A percentile compares a stretch with the other conserved stretches of the same genome.
These are phyloP conservation scores for Apiospora marii DNA, from an alignment of 2,329 filamentous ascomycete species.

Conservation along the genomic window DNA sequence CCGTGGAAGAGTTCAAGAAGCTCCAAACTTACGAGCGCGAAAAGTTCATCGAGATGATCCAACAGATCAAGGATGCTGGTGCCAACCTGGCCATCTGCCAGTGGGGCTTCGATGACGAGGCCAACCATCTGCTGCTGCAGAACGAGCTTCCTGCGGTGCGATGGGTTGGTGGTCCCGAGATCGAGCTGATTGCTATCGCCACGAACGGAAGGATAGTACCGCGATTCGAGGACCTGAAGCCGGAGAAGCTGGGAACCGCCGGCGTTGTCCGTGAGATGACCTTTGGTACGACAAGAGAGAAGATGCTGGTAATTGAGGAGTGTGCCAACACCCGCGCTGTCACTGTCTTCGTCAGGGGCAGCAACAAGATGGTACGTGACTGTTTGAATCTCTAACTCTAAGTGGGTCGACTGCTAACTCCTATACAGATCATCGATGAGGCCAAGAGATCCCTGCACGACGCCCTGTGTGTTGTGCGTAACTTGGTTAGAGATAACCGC, in stretches of 20 bases:
- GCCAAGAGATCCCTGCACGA: conserved; percentile 97
- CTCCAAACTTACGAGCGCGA: conserved; percentile 93
- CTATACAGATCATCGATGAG: conserved; percentile 89
- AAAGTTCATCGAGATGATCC: conserved; percentile 98
- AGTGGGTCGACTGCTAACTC: not conserved
- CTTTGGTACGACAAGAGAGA: conserved; percentile 96
- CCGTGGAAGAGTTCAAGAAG: conserved; percentile 98
- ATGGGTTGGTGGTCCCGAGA: conserved; percentile 98
- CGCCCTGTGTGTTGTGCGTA: conserved; percentile 95
- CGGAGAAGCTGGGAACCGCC: conserved; percentile 89
- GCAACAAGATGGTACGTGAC: conserved; percentile 93
- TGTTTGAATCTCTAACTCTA: not conserved
- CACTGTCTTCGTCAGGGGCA: conserved; percentile 93
- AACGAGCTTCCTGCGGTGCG: conserved; percentile 94
- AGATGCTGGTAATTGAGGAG: conserved; percentile 99
- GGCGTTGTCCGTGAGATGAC: conserved; percentile 93
- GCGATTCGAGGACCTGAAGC: conserved; percentile 90
- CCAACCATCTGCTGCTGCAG: conserved; percentile 95
- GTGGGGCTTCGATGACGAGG: conserved; percentile 99
- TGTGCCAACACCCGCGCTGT: conserved; percentile 97
- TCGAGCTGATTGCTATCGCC: conserved; percentile 97
- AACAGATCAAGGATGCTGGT: conserved; percentile 96
- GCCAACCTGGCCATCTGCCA: conserved; percentile 98
- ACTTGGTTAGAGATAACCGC: conserved; percentile 93
- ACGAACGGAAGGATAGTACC: conserved; percentile 98